Evolutionary conservation across 495 filamentous ascomycete genomes (phyloP).

Genomic region (Rhypophila decipiens): DNA sequence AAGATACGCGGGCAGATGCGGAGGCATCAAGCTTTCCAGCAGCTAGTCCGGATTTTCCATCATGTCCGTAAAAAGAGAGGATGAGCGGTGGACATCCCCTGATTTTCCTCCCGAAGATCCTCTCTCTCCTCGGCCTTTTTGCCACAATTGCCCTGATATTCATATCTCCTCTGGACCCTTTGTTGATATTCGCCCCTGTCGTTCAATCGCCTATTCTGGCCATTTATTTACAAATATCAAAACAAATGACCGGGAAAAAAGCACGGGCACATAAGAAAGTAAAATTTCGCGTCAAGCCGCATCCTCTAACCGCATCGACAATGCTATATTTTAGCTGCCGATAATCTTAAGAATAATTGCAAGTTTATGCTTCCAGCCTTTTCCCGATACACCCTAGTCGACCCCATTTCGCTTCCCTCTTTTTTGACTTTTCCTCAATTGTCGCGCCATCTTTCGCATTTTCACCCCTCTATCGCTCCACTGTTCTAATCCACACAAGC

Average conservation of each 20-base stretch:
- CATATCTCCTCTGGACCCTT: too few species aligned
- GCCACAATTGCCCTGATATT: too few species aligned
- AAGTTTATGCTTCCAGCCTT: constrained; percentile 14
- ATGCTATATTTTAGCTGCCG: neutral
- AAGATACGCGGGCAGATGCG: too few species aligned
- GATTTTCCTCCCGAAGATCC: neutral
- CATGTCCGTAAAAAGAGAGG: neutral
- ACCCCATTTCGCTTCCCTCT: constrained; percentile 1
- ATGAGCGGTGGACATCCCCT: neutral
- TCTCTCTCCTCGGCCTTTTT: neutral
- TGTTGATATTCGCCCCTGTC: too few species aligned
- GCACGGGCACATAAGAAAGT: neutral
- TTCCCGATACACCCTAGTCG: neutral
- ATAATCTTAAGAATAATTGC: constrained; percentile 12
- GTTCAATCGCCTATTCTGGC: neutral
- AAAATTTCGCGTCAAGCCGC: too few species aligned
- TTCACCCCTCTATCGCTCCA: neutral
- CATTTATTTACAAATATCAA: neutral
- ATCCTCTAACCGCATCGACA: too few species aligned
- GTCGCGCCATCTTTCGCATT: neutral
- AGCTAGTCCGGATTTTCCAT: neutral
- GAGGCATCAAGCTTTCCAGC: neutral
- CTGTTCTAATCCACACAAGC: neutral
- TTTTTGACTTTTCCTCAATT: neutral
- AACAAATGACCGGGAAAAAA: neutral